phyloP scores from a whole-genome alignment of 371 early-diverging fungal species.

The Apophysomyces trapeziformis region DNA sequence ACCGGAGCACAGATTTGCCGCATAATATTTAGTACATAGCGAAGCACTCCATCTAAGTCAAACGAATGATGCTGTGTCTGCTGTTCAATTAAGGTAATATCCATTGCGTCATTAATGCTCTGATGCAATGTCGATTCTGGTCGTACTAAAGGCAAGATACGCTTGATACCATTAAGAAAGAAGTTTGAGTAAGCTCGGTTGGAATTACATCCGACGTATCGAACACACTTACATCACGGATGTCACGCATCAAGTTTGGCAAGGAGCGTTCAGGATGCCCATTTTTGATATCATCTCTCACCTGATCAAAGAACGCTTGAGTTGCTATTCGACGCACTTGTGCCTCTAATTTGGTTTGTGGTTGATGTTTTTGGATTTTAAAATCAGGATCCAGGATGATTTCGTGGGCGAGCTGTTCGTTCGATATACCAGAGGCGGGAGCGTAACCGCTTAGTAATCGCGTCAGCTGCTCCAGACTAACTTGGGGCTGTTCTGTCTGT shows the following conservation, averaged over 20 bases:
- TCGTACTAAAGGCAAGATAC: slow-evolving; percentile 46
- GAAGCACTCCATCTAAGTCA: slow-evolving; percentile 46
- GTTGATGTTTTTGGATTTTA: slow-evolving; percentile 40
- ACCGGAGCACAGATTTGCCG: slow-evolving; percentile 76
- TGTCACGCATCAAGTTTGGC: slow-evolving; percentile 54
- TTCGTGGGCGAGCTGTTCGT: slow-evolving; percentile 81
- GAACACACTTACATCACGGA: slow-evolving; percentile 52
- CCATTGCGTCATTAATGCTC: slow-evolving; percentile 62
- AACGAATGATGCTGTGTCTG: slow-evolving; percentile 54
- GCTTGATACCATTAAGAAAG: slow-evolving; percentile 16
- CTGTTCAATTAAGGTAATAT: slow-evolving; percentile 61
- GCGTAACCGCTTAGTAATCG: slow-evolving; percentile 32
- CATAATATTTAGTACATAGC: slow-evolving; percentile 59
- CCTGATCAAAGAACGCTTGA: slow-evolving; percentile 68
- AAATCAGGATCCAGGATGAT: slow-evolving; percentile 79
- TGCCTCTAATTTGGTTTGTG: slow-evolving; percentile 53
- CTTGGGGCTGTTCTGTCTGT: neutral
- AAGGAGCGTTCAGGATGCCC: slow-evolving; percentile 45
- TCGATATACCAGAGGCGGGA: slow-evolving; percentile 38
- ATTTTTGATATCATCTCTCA: slow-evolving; percentile 53
- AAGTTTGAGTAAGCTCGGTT: neutral
- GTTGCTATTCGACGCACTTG: slow-evolving; percentile 58
- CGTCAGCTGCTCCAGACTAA: slow-evolving; percentile 28
- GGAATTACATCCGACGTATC: neutral
- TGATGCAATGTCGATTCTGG: slow-evolving; percentile 31